These are phyloP conservation scores for Begonia loranthoides DNA, from an alignment of 306 rosid species.

Conservation along the genomic window DNA sequence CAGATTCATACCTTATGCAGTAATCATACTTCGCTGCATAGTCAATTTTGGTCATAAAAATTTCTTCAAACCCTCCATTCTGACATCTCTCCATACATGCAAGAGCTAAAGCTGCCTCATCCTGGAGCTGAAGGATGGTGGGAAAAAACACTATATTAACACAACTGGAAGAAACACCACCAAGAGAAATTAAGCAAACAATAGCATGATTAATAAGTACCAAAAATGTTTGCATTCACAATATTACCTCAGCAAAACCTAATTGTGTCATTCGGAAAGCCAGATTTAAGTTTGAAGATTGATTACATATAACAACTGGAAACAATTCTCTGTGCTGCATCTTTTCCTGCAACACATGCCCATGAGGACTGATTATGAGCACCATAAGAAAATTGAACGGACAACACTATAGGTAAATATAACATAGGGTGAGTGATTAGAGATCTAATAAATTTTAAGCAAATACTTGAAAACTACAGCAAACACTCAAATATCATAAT, in stretches of 20 bases:
- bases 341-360: constrained; percentile 44
- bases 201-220: neutral
- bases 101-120: constrained; percentile 58
- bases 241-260: constrained; percentile 62
- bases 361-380: constrained; percentile 3
- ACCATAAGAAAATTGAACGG: neutral
- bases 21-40: constrained; percentile 68
- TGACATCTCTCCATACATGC: constrained; percentile 57
- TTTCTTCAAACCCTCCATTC: constrained; percentile 82
- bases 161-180: neutral
- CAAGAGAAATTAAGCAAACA: neutral
- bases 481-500: too few species aligned
- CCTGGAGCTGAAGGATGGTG: constrained; percentile 51
- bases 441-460: too few species aligned
- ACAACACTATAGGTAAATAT: constrained; percentile 3
- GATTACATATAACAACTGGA: constrained; percentile 57
- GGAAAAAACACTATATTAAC: neutral
- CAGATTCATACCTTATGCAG: constrained; percentile 54
- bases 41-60: constrained; percentile 76
- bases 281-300: constrained; percentile 45
- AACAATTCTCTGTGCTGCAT: constrained; percentile 43
- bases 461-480: too few species aligned
- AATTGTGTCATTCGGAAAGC: constrained; percentile 53
- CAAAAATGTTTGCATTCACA: constrained; percentile 7
- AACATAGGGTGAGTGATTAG: too few species aligned